Evolutionary conservation across 305 asterid genomes (phyloP).

Genomic region (Fraxinus ornus): DNA sequence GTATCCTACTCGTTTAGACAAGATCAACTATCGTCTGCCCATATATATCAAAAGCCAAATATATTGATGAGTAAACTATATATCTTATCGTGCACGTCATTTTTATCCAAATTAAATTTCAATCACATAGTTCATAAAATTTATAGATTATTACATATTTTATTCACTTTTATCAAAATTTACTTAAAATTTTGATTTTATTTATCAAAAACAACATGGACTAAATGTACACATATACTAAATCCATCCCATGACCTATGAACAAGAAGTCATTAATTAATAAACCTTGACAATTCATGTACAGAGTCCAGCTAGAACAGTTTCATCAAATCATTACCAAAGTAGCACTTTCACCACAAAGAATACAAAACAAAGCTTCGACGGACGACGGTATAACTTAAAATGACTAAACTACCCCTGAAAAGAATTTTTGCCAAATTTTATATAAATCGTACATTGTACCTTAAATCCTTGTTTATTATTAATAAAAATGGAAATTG

Average conservation of each 20-base stretch:
- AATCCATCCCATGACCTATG: neutral
- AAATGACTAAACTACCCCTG: slow-evolving; percentile 9
- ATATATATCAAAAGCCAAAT: neutral
- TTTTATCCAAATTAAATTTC: neutral
- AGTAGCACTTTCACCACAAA: neutral
- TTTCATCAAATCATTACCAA: neutral
- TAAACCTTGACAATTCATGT: neutral
- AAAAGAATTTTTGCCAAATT: neutral
- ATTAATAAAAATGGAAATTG: slow-evolving; percentile 1
- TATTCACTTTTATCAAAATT: neutral
- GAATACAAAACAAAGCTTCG: neutral
- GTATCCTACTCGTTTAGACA: neutral
- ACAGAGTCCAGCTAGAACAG: neutral
- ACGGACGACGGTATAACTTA: neutral
- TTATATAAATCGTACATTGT: neutral
- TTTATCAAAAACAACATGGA: neutral
- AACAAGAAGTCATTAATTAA: neutral
- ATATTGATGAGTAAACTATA: neutral
- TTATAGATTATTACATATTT: no score
- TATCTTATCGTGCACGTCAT: no score
- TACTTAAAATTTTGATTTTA: no score
- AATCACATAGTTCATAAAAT: no score
- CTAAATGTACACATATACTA: no score
- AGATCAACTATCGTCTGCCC: neutral
- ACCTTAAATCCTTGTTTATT: neutral